Percentiles rank a stretch among this genome's conserved stretches.
Evolutionary conservation across 192 early-diverging fungal genomes (phyloP).

Genomic region (Podila horticola): DNA sequence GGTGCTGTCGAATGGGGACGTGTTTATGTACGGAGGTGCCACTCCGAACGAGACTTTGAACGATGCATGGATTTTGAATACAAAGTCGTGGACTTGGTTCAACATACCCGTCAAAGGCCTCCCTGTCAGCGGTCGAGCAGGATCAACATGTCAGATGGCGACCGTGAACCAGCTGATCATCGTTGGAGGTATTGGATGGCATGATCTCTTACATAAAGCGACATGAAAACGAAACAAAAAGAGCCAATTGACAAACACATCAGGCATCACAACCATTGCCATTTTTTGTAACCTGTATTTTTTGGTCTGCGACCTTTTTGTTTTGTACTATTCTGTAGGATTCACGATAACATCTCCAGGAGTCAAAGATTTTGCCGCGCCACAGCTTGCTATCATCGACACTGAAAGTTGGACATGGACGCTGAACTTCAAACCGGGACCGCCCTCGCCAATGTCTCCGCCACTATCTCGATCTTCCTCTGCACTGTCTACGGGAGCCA

Average conservation of each 20-base stretch:
- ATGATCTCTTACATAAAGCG: neutral
- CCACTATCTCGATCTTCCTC: neutral
- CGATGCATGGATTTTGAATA: constrained; percentile 2
- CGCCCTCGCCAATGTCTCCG: neutral
- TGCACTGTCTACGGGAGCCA: neutral
- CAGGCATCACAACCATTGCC: no score
- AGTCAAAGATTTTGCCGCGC: neutral
- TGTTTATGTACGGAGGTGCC: constrained; percentile 7
- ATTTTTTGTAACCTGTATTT: no score
- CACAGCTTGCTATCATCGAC: constrained; percentile 4
- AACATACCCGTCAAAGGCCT: neutral
- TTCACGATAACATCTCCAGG: neutral
- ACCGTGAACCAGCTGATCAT: neutral
- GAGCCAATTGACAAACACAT: neutral
- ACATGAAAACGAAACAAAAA: neutral
- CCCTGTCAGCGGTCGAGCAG: neutral
- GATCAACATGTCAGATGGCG: constrained; percentile 6
- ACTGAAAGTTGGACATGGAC: neutral
- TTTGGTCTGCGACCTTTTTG: no score
- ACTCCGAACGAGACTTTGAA: neutral
- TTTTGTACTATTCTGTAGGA: neutral
- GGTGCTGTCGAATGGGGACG: neutral
- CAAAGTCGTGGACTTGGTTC: neutral
- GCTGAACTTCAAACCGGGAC: neutral
- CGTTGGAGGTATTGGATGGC: constrained; percentile 1